phyloP scores from a whole-genome alignment of 306 rosid species.

The Vigna reflexopilosa region DNA sequence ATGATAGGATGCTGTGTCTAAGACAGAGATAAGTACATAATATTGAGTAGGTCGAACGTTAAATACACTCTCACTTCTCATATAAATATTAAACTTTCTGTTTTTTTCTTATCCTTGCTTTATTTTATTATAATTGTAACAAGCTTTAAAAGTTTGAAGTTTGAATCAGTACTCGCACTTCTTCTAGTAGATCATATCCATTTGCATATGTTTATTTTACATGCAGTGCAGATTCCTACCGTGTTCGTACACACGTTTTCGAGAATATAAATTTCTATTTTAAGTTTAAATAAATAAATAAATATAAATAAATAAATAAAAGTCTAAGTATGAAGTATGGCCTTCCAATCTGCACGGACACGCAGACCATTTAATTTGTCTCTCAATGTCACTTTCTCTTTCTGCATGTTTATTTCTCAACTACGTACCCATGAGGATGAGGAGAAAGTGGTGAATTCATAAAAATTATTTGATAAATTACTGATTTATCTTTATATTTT shows the following conservation, averaged over 20 bases:
- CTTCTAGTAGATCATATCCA: neutral
- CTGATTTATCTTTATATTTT: no score
- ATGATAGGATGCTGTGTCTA: slow-evolving; percentile 51
- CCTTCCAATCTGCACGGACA: slow-evolving; percentile 26
- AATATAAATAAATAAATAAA: neutral
- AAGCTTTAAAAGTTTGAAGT: slow-evolving; percentile 27
- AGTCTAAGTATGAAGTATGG: neutral
- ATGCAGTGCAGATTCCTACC: slow-evolving; percentile 38
- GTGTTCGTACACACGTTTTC: slow-evolving; percentile 61
- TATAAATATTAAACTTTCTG: slow-evolving; percentile 21
- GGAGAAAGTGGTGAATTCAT: no score
- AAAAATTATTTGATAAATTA: no score
- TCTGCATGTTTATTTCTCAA: neutral
- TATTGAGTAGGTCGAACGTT: slow-evolving; percentile 60
- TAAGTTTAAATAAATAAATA: neutral
- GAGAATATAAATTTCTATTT: slow-evolving; percentile 13
- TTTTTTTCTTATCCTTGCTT: neutral
- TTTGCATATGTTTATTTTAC: slow-evolving; percentile 22
- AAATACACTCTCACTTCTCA: slow-evolving; percentile 33
- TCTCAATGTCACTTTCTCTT: neutral
- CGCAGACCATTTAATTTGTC: slow-evolving; percentile 18
- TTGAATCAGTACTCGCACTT: neutral
- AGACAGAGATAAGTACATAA: slow-evolving; percentile 48
- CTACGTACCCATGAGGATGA: neutral
- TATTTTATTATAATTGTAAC: neutral